Conservation (phyloP, 495 filamentous ascomycete genomes). For the Pseudoneurospora amorphoporcata region DNA sequence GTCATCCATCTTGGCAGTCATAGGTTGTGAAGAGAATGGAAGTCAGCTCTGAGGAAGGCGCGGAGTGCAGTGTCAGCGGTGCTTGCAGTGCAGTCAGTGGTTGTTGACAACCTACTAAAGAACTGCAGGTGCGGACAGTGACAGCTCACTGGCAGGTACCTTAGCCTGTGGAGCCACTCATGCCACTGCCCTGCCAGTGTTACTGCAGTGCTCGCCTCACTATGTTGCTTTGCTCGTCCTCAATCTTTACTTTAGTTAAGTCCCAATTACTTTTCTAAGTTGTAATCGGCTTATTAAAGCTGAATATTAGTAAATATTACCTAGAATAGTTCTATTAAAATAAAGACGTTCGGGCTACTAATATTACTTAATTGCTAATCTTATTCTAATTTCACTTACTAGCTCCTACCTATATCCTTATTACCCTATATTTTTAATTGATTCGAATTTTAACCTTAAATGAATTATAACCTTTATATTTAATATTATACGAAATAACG, state of each 20-base stretch:
- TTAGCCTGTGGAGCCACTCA: neutral
- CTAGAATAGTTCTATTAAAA: neutral
- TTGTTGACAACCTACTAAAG: neutral
- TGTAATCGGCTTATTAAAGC: neutral
- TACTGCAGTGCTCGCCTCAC: neutral
- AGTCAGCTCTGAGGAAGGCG: neutral
- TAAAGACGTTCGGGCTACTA: neutral
- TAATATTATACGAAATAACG: neutral
- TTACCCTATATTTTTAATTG: too few species aligned
- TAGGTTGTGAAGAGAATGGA: neutral
- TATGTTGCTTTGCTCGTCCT: neutral
- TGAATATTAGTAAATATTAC: neutral
- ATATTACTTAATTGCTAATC: neutral
- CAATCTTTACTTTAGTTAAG: neutral
- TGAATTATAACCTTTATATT: neutral
- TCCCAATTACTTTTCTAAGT: neutral
- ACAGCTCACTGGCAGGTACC: neutral
- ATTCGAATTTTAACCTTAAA: neutral
- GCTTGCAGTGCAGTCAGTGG: neutral
- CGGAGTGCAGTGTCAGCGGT: neutral
- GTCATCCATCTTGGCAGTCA: neutral
- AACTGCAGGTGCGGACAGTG: neutral
- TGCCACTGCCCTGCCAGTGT: neutral
- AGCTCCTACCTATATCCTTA: too few species aligned
- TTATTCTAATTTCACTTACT: too few species aligned